Evolutionary conservation across 2,329 filamentous ascomycete species (phyloP), one percentile per base, ranked within the genome.

Genomic region (Pestalotiopsis sp.): DNA sequence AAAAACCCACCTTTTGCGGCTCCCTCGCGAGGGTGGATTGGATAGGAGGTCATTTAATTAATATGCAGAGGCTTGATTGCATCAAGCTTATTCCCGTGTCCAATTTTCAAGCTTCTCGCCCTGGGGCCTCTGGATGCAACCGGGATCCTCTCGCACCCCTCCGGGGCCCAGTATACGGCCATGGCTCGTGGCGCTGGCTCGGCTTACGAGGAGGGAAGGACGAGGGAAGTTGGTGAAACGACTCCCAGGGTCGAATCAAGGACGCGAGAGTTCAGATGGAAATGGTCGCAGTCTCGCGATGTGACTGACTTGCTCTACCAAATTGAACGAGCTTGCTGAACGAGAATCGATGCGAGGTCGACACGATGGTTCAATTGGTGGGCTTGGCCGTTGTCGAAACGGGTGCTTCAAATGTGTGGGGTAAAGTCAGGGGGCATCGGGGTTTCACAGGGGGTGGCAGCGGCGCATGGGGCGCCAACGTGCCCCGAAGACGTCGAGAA

Each of bases 351-450:
- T 62, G 27, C 31, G 31, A 36, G 20, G 27, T 4, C 59, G 27
- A 36, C 31, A n/a, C 25, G 25, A n/a, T 36, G 25, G 59, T 62
- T 62, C 59, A 39, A 62, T 62, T 62, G 59, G 59, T 62, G 59
- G 57, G 59, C 27, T 36, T 36, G 59, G 31, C 59, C 59, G 23
- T 31, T 17, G n/a, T 62, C 59, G 59, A 62, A 62, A 62, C 59
- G 36, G 31, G 59, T 62, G 59, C 59, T 62, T 62, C 59, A 62
- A 62, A 62, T 39, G n/a, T 62, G 59, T 62, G 59, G 59, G 59
- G 59, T 62, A 62, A 20, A 11, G 58, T 31, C 36, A 62, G 59
- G 59, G 59, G 27, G n/a, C 3, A 9, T 27, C 17, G 31, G 31
- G 31, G 59, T 62, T 62, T 62, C 59, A 62, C 59, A 38, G 59